These are phyloP conservation scores for Aureobasidium sp. DNA, from an alignment of 2,329 filamentous ascomycete species.

Conservation along the genomic window DNA sequence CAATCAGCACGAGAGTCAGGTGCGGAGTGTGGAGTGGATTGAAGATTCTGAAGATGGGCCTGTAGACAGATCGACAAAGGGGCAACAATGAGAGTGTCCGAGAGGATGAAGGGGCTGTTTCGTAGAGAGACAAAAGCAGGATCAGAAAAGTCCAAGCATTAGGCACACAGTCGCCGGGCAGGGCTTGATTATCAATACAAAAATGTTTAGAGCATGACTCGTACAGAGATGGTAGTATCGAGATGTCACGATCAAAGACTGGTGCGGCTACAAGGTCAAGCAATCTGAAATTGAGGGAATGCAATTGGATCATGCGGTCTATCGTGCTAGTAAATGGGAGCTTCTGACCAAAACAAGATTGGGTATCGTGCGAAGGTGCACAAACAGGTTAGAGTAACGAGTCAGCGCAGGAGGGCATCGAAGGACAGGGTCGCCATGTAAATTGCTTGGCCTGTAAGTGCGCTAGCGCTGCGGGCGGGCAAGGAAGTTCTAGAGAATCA, in stretches of 20 bases:
- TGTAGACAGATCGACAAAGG: neutral
- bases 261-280: neutral
- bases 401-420: neutral
- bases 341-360: neutral
- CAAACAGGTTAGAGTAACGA: neutral
- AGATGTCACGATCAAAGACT: neutral
- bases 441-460: neutral
- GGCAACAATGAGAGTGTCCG: neutral
- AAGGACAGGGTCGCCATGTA: neutral
- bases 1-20: neutral
- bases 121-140: neutral
- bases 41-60: neutral
- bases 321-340: neutral
- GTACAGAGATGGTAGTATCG: neutral
- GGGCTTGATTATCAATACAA: constrained; percentile 2
- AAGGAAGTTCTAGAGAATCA: neutral
- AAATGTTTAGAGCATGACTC: neutral
- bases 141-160: neutral
- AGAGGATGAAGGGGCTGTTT: neutral
- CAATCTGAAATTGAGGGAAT: neutral
- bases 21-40: neutral
- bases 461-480: neutral
- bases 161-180: neutral
- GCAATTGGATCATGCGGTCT: neutral
- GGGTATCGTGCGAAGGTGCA: neutral